These are phyloP conservation scores for Colletotrichum eremochloae DNA, from an alignment of 2,329 filamentous ascomycete genomes.

Conservation along the genomic window DNA sequence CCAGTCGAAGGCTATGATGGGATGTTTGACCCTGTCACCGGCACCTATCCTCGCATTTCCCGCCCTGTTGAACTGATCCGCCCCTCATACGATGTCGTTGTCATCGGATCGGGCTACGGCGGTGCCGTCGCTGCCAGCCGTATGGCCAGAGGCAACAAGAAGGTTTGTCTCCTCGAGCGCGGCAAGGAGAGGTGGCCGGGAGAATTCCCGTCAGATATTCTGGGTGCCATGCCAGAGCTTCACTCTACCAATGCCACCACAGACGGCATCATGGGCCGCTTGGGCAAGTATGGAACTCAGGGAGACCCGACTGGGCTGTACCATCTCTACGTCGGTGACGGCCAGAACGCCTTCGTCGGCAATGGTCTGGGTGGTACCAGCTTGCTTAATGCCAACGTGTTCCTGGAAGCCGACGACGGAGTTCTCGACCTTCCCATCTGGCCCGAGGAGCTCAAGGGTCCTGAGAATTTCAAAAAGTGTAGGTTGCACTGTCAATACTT, in stretches of 20 bases:
- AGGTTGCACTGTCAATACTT: constrained; percentile 45
- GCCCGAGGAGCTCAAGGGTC: constrained; percentile 68
- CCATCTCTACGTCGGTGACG: constrained; percentile 58
- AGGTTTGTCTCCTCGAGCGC: constrained; percentile 60
- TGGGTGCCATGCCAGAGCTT: constrained; percentile 51
- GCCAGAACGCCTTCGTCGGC: constrained; percentile 58
- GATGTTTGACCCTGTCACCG: constrained; percentile 29
- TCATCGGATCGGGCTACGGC: constrained; percentile 64
- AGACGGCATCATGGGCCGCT: constrained; percentile 51
- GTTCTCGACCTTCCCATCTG: constrained; percentile 67
- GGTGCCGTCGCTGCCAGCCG: constrained; percentile 62
- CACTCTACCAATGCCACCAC: constrained; percentile 48
- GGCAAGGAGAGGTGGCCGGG: constrained; percentile 62
- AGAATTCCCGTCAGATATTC: constrained; percentile 55
- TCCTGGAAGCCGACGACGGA: constrained; percentile 68
- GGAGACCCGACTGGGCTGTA: constrained; percentile 58
- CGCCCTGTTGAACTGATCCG: constrained; percentile 54
- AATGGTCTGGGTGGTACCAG: constrained; percentile 73
- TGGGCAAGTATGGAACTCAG: constrained; percentile 48
- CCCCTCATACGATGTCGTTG: constrained; percentile 59
- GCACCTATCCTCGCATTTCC: constrained; percentile 52
- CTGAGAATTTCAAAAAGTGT: constrained; percentile 62
- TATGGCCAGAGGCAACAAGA: constrained; percentile 53
- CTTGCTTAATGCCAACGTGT: constrained; percentile 77
- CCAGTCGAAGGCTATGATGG: neutral